A percentile compares a stretch with the other conserved stretches of the same genome.
Evolutionary conservation across 2,329 filamentous ascomycete genomes (phyloP).

Genomic region (Venturia aucupariae): DNA sequence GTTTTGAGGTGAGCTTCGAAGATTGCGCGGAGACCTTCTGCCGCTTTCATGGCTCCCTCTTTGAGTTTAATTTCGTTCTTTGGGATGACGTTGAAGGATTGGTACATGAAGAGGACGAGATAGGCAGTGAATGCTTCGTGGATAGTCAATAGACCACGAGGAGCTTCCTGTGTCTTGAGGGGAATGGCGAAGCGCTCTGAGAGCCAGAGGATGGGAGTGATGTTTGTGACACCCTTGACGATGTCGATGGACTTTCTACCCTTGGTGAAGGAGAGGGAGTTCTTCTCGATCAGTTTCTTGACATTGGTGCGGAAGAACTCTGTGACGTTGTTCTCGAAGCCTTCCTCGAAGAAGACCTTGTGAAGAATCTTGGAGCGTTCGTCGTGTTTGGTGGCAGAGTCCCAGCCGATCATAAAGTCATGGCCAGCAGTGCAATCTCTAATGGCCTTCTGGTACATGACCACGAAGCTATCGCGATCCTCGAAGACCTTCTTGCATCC

Average conservation of each 20-base stretch:
- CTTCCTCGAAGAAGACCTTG: slow-evolving; percentile 37
- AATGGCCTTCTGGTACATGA: slow-evolving; percentile 36
- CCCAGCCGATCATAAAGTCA: slow-evolving; percentile 40
- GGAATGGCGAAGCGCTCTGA: slow-evolving; percentile 57
- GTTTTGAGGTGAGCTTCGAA: slow-evolving; percentile 38
- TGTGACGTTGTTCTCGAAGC: slow-evolving; percentile 35
- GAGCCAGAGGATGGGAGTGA: slow-evolving; percentile 55
- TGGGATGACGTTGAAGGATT: slow-evolving; percentile 45
- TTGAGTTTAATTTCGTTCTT: slow-evolving; percentile 40
- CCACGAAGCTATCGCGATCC: slow-evolving; percentile 40
- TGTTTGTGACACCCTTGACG: slow-evolving; percentile 59
- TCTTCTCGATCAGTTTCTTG: slow-evolving; percentile 36
- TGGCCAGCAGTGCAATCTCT: slow-evolving; percentile 35
- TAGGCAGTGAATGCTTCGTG: slow-evolving; percentile 39
- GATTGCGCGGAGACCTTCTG: slow-evolving; percentile 31
- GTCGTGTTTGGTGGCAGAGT: slow-evolving; percentile 31
- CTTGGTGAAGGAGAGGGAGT: slow-evolving; percentile 38
- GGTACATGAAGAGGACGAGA: slow-evolving; percentile 40
- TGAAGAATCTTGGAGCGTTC: slow-evolving; percentile 35
- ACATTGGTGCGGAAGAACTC: slow-evolving; percentile 37
- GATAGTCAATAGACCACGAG: slow-evolving; percentile 44
- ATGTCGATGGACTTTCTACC: slow-evolving; percentile 40
- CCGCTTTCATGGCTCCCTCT: slow-evolving; percentile 34
- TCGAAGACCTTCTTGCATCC: slow-evolving; percentile 42
- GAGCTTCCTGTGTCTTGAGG: slow-evolving; percentile 52